Evolutionary conservation across 2,329 filamentous ascomycete species (phyloP).

Genomic region (Cephalotrichum gorgonifer): DNA sequence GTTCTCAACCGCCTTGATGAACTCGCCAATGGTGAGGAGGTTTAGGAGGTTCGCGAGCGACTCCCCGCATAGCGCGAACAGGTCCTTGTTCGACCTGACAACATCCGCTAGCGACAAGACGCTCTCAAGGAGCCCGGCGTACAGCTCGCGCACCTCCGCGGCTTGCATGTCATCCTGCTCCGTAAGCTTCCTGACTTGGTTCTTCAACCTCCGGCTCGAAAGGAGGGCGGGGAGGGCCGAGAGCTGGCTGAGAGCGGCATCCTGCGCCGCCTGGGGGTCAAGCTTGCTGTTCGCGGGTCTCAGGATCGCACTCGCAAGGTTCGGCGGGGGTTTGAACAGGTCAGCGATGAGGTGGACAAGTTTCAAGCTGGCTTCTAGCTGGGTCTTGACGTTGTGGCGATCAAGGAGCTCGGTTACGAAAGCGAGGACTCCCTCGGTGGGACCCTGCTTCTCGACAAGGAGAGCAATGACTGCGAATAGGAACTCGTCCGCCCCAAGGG

Average conservation of each 20-base stretch:
- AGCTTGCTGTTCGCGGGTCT: constrained; percentile 2
- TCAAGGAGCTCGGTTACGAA: constrained; percentile 68
- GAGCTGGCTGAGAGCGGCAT: constrained; percentile 43
- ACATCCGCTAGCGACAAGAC: constrained; percentile 56
- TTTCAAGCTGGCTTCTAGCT: constrained; percentile 68
- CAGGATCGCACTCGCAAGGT: constrained; percentile 62
- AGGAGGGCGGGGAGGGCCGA: constrained; percentile 47
- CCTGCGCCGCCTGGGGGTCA: constrained; percentile 13
- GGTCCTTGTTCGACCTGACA: constrained; percentile 42
- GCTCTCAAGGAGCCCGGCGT: constrained; percentile 57
- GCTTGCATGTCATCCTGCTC: constrained; percentile 55
- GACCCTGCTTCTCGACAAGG: constrained; percentile 79
- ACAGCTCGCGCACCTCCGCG: constrained; percentile 57
- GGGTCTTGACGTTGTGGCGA: constrained; percentile 62
- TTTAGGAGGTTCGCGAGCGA: constrained; percentile 72
- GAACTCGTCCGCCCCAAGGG: constrained; percentile 77
- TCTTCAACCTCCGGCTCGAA: constrained; percentile 44
- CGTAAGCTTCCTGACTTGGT: constrained; percentile 45
- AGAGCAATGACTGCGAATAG: constrained; percentile 81
- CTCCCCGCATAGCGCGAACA: constrained; percentile 53
- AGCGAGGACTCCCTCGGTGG: constrained; percentile 61
- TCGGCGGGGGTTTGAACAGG: constrained; percentile 63
- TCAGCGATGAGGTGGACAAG: constrained; percentile 68
- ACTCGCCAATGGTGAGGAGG: constrained; percentile 75
- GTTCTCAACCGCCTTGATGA: constrained; percentile 77